Base-by-base conservation (phyloP, 192 early-diverging fungal species). In the Haplosporangium gracile region DNA sequence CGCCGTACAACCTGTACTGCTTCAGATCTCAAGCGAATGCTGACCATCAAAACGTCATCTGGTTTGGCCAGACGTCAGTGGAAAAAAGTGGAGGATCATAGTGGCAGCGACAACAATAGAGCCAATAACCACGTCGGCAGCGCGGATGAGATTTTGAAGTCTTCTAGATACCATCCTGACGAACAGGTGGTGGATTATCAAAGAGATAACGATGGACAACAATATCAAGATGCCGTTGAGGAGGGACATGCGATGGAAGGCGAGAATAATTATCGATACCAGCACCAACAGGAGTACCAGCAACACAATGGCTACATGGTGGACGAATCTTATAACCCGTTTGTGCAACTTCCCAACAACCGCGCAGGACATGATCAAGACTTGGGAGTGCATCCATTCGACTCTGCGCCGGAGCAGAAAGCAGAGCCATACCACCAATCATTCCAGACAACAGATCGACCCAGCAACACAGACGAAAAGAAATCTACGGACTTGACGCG, bases 91-190 rank as follows among this genome's bases (percentile, higher is more conserved):
- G 36, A 47, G 3, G 42, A 57, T n/a, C 43, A 24, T 39, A 18
- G 22, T 57, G 55, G n/a, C 47, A 5, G 36, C 2, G 47, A 47
- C 47, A n/a, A 32, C 1, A 57, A 60, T 55, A 11, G 16, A 22
- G 34, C 22, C 10, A 22, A 26, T 60, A 43, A 24, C 1, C 38
- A 40, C 9, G 55, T 32, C 38, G 53, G 15, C 7, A 40, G 34
- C 36, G 38, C 11, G 15, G 45, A 77, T 40, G 79, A 69, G n/a
- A 81, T 86, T 34, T 32, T 80, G 15, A 80, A 77, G 72, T 77
- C 39, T 43, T 76, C 78, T 4, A 24, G 47, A 53, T 86, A 86
- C 7, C 26, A 57, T 3, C 65, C 77, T 34, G 71, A 70, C 15
- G 42, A 16, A 26, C 40, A 70, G 0, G 43, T 45, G 22, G 16